phyloP scores from a whole-genome alignment of 1,284 basidiomycete species.

The Malassezia slooffiae region DNA sequence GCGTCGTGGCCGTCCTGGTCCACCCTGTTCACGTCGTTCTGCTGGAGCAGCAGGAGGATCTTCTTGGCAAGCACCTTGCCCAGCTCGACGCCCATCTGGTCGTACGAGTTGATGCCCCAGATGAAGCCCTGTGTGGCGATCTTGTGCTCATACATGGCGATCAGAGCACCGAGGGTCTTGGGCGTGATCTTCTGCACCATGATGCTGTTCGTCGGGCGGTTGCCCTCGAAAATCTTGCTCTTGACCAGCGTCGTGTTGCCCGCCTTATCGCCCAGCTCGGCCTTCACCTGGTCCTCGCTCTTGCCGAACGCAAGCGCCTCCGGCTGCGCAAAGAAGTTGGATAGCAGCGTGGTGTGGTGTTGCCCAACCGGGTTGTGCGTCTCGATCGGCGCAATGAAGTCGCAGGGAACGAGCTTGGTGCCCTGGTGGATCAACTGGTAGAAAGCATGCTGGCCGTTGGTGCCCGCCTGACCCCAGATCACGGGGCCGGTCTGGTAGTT shows the following conservation, averaged over 20 bases:
- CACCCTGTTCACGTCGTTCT: conserved; percentile 60
- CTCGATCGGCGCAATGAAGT: conserved; percentile 89
- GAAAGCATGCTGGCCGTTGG: conserved; percentile 98
- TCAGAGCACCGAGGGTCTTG: conserved; percentile 71
- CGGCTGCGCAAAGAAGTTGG: conserved; percentile 96
- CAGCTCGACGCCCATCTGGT: conserved; percentile 55
- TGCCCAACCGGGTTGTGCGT: conserved; percentile 77
- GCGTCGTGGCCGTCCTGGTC: conserved; percentile 64
- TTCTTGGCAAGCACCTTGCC: conserved; percentile 90
- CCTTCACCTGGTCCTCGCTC: conserved; percentile 72
- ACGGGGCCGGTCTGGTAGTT: conserved; percentile 96
- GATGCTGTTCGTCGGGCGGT: conserved; percentile 92
- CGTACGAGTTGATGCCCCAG: conserved; percentile 96
- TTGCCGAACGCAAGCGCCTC: conserved; percentile 89
- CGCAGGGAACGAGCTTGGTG: conserved; percentile 60
- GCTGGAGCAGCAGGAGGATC: conserved; percentile 74
- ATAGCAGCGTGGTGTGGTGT: conserved; percentile 92
- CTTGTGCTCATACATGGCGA: conserved; percentile 96
- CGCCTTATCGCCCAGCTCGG: conserved; percentile 64
- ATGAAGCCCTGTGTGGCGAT: conserved; percentile 94
- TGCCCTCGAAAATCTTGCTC: conserved; percentile 96
- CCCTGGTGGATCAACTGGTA: conserved; percentile 90
- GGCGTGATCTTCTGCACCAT: conserved; percentile 88
- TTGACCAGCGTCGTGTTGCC: conserved; percentile 74
- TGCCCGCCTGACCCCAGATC: conserved; percentile 96